Conservation (phyloP, 345 rosid species). For the Gossypium anomalum region DNA sequence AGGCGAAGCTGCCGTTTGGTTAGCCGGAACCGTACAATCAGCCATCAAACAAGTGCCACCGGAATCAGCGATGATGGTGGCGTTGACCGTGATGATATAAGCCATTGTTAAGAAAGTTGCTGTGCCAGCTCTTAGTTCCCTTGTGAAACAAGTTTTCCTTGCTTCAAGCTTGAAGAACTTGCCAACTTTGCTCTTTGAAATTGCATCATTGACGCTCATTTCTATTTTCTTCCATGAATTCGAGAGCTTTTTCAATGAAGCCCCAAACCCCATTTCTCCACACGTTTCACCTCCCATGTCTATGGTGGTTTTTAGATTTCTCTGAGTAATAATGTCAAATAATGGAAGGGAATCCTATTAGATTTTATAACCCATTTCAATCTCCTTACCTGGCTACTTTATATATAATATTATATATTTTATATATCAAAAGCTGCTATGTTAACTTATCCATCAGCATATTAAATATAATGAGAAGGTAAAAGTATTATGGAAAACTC, state of each 20-base stretch:
- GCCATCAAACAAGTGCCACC: slow-evolving; percentile 69
- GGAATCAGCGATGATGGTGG: slow-evolving; percentile 74
- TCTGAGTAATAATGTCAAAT: background rate
- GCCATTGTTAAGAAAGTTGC: slow-evolving; percentile 98
- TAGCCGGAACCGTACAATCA: slow-evolving; percentile 46
- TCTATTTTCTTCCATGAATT: slow-evolving; percentile 47
- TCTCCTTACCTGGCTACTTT: background rate
- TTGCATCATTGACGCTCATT: slow-evolving; percentile 48
- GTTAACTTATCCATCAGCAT: too few relatives aligned
- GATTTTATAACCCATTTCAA: slow-evolving; percentile 12
- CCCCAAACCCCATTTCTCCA: slow-evolving; percentile 23
- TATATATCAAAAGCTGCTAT: too few relatives aligned
- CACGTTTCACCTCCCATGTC: slow-evolving; percentile 28
- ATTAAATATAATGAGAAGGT: too few relatives aligned
- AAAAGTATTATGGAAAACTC: too few relatives aligned
- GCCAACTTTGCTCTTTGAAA: slow-evolving; percentile 55
- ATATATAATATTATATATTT: too few relatives aligned
- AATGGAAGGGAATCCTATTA: background rate
- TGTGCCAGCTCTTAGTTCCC: slow-evolving; percentile 74
- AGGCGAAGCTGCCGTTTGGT: slow-evolving; percentile 39
- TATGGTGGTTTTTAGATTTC: slow-evolving; percentile 9
- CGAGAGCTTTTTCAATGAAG: slow-evolving; percentile 13
- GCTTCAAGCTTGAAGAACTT: slow-evolving; percentile 66
- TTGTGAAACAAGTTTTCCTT: slow-evolving; percentile 63
- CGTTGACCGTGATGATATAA: slow-evolving; percentile 80